phyloP scores from a whole-genome alignment of 371 early-diverging fungal genomes.

The Mortierella polycephala region DNA sequence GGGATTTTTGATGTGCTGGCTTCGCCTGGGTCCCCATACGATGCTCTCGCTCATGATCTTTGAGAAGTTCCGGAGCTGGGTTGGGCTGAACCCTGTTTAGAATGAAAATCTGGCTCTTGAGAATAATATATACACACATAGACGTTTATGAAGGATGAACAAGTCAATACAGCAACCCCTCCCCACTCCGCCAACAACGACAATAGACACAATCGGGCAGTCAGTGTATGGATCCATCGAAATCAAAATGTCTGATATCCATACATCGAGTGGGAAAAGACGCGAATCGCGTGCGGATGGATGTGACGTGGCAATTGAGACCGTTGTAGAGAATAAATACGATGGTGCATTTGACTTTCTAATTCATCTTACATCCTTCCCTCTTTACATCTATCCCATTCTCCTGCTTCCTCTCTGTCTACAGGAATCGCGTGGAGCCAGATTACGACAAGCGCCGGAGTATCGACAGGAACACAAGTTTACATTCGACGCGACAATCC shows the following conservation, averaged over 20 bases:
- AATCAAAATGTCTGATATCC: no score
- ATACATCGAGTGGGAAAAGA: no score
- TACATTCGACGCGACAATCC: not conserved
- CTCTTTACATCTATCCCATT: not conserved
- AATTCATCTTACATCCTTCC: not conserved
- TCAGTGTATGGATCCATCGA: no score
- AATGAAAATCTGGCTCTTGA: not conserved
- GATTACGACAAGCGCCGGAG: not conserved
- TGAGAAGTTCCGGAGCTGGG: slow-evolving; percentile 53
- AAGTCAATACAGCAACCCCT: not conserved
- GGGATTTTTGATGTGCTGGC: slow-evolving; percentile 58
- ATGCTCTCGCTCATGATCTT: slow-evolving; percentile 58
- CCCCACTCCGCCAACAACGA: not conserved
- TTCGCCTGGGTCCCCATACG: slow-evolving; percentile 59
- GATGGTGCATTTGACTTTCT: not conserved
- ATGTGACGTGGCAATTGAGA: slow-evolving; percentile 11
- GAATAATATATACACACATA: no score
- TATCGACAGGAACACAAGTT: not conserved
- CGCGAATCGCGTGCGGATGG: not conserved
- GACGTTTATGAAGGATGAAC: no score
- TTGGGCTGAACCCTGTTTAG: slow-evolving; percentile 53
- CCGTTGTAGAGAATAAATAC: not conserved
- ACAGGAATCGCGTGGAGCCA: not conserved
- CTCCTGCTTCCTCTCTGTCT: not conserved
- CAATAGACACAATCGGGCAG: not conserved